A percentile compares a stretch with the other conserved stretches of the same genome.
phyloP scores from a whole-genome alignment of 208 protist genomes.

The Leishmania major region DNA sequence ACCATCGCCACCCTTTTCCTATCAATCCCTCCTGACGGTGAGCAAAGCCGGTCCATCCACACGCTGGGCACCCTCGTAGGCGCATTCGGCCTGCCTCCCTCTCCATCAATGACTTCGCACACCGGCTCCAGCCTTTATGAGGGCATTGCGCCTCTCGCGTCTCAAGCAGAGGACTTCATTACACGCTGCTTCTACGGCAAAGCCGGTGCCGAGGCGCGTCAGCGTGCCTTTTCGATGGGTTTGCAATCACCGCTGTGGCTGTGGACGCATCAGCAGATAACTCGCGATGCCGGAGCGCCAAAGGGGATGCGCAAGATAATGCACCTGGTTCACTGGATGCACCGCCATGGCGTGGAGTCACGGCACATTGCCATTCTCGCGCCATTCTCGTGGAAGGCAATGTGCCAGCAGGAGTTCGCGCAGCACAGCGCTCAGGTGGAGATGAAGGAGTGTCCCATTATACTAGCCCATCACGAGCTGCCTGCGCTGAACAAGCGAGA shows the following conservation, averaged over 20 bases:
- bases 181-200: constrained; percentile 67
- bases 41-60: background rate
- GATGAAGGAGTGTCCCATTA: constrained; percentile 32
- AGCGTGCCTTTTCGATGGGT: constrained; percentile 45
- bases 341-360: constrained; percentile 52
- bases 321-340: constrained; percentile 72
- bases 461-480: constrained; percentile 83
- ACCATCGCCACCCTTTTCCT: too few species aligned
- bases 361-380: constrained; percentile 60
- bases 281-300: constrained; percentile 16
- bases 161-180: constrained; percentile 63
- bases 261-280: constrained; percentile 69
- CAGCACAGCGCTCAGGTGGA: constrained; percentile 20
- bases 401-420: constrained; percentile 41
- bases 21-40: too few species aligned
- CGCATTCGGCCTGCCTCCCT: constrained; percentile 4
- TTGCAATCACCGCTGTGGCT: constrained; percentile 83
- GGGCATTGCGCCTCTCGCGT: constrained; percentile 28
- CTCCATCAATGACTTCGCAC: background rate
- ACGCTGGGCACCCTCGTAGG: background rate
- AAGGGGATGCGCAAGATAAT: constrained; percentile 56
- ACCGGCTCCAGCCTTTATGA: constrained; percentile 26
- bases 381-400: constrained; percentile 55
- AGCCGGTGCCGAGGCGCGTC: constrained; percentile 25
- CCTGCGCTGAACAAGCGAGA: constrained; percentile 69